Evolutionary conservation across 768 basidiomycete genomes (phyloP), one percentile per base, ranked within the genome.

Genomic region (Pisolithus marmoratus): DNA sequence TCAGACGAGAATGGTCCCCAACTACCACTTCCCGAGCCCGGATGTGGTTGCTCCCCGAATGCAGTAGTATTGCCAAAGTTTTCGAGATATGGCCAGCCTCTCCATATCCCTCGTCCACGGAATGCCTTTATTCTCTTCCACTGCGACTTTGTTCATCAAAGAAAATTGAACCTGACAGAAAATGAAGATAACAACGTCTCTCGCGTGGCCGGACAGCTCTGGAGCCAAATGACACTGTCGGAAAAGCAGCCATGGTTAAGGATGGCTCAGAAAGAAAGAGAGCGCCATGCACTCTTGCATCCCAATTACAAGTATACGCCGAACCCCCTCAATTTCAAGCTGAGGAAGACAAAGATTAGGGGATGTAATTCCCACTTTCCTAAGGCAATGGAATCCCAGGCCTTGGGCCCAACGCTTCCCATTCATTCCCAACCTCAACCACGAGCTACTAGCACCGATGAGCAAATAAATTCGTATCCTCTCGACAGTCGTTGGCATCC

Each of bases 81-180:
- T 36, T 26, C 40, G 11, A 57, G 60, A 6, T 48, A 57, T 0
- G 23, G 48, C 17, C 56, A 65, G 27, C 55, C 49, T 38, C 50
- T 71, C 5, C 87, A 87, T 61, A 77, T 88, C 37, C 83, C 84
- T 17, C 80, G 88, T 24, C 86, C 87, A 0, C 73, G 83, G 15
- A 90, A 90, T 64, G 83, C 87, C 0, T 90, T 90, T 68, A 88
- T 90, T 57, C 77, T 90, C 55, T 90, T 87, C 63, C 78, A 88
- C 38, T 85, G 81, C 62, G 81, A 88, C 62, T 82, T 87, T 49
- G 81, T 85, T 15, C 75, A 80, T 47, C 80, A 85, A 55, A 75
- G 81, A 49, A 75, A 80, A 54, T 72, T 79, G 44, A 80, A 83
- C 0, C 63, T 71, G 9, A 66, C 81, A 3, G 82, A 86, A 63